Evolutionary conservation across 1,284 basidiomycete genomes (phyloP), one percentile per base, ranked within the genome.

Genomic region (Mycosarcoma maydis): DNA sequence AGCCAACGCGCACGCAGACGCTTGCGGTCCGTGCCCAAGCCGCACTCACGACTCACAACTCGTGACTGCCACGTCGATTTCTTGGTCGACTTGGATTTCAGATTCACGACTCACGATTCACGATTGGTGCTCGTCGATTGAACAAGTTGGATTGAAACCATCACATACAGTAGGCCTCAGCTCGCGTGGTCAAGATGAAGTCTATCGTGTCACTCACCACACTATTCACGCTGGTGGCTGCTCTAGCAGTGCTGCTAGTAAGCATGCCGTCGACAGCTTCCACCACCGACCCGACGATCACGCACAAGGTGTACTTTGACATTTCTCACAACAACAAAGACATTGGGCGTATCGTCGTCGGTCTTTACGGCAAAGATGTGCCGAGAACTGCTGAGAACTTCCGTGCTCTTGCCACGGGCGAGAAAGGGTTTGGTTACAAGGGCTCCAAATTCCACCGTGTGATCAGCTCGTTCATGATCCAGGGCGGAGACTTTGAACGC

Each of bases 401-500:
- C 64, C 72, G 77, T 17, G 66, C 68, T 11, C 73, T 81, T n/a
- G 72, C 73, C 29, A 73, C 72, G 33, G 75, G 77, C 29, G 86
- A 89, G 76, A 89, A 87, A 73, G 92, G 90, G 83, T 87, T 85
- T 67, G 88, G 89, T 16, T 90, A 89, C 85, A 86, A 89, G 83
- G 88, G 88, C 52, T 88, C 87, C 49, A 85, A 84, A 61, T 90
- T 90, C 86, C 88, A 72, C 72, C 72, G 77, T 14, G 77, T 81
- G 73, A 90, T 90, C 83, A 87, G 87, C 83, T 84, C 87, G 82
- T 89, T 89, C 83, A 89, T 89, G 52, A 77, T 76, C 37, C 73
- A 75, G 33, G 75, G 73, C 32, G 81, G 81, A 50, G 81, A 82
- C 60, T 82, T 80, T 55, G 79, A 78, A 42, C 49, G 53, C 9